A percentile compares a stretch with the other conserved stretches of the same genome.
Evolutionary conservation across 768 basidiomycete genomes (phyloP).

Genomic region (Mycena rebaudengoi): DNA sequence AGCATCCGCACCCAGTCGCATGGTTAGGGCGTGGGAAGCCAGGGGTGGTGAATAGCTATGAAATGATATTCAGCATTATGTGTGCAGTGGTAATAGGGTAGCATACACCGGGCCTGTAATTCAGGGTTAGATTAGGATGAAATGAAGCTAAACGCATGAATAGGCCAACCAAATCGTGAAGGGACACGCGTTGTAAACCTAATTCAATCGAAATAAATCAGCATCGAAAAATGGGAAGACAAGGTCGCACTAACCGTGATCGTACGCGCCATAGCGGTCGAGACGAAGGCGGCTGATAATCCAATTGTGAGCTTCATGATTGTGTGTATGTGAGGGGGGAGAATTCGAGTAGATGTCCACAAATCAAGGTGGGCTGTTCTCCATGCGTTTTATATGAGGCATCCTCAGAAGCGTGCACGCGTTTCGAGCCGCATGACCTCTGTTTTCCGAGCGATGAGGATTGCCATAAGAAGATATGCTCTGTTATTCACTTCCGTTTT

Average conservation of each 20-base stretch:
- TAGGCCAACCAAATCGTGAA: conserved; percentile 26
- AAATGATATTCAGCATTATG: neutral
- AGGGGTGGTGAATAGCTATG: conserved; percentile 17
- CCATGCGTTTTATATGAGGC: too few relatives aligned
- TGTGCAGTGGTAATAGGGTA: too few relatives aligned
- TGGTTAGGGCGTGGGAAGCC: conserved; percentile 17
- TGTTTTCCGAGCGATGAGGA: too few relatives aligned
- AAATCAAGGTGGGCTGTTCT: too few relatives aligned
- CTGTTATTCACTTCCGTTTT: too few relatives aligned
- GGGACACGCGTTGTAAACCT: conserved; percentile 20
- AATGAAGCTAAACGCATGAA: neutral
- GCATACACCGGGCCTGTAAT: conserved; percentile 41
- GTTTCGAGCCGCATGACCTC: too few relatives aligned
- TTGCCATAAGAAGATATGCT: too few relatives aligned
- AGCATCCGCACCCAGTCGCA: conserved; percentile 11
- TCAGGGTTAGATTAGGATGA: conserved; percentile 21
- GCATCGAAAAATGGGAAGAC: neutral
- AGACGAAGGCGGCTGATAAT: neutral
- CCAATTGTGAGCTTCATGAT: neutral
- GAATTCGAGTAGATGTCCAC: too few relatives aligned
- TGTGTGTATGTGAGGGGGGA: too few relatives aligned
- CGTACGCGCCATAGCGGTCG: neutral
- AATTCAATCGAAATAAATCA: neutral
- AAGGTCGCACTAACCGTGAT: neutral
- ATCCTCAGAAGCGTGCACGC: too few relatives aligned